Conservation (phyloP, 768 basidiomycete genomes). For the Nidula microcarpa region DNA sequence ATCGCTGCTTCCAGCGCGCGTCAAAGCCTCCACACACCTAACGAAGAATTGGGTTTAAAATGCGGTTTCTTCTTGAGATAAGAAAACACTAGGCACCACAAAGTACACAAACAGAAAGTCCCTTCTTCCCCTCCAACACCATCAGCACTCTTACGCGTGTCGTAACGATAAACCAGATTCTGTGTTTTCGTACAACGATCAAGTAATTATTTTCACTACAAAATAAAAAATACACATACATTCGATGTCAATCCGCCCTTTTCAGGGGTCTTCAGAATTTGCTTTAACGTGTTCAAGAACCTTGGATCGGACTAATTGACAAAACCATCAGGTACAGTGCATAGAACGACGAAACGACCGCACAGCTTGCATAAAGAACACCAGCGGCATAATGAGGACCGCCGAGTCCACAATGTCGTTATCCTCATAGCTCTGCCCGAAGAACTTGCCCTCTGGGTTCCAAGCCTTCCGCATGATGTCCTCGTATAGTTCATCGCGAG, state of each 20-base stretch:
- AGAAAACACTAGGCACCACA: conserved; percentile 46
- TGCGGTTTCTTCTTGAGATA: too few species aligned
- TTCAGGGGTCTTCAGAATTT: conserved; percentile 83
- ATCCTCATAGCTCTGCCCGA: conserved; percentile 91
- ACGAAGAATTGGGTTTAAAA: neutral
- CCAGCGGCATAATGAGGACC: conserved; percentile 88
- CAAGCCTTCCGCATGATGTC: conserved; percentile 89
- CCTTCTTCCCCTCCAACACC: conserved; percentile 97
- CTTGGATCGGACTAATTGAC: conserved; percentile 74
- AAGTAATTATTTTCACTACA: neutral
- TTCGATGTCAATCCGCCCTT: conserved; percentile 90
- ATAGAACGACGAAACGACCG: conserved; percentile 16
- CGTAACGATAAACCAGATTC: conserved; percentile 89
- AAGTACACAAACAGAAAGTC: conserved; percentile 86
- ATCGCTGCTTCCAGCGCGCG: conserved; percentile 82
- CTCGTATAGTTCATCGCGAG: conserved; percentile 86
- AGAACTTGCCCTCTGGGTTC: conserved; percentile 66
- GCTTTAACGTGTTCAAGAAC: conserved; percentile 81
- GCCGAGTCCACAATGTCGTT: conserved; percentile 79
- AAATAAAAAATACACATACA: conserved; percentile 29
- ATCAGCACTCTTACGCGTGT: conserved; percentile 80
- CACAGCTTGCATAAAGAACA: conserved; percentile 86
- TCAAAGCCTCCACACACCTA: conserved; percentile 87
- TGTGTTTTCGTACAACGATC: conserved; percentile 18
- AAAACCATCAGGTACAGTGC: neutral